Evolutionary conservation across 2,329 filamentous ascomycete species (phyloP), one percentile per base, ranked within the genome.

Genomic region (Talaromyces sp.): DNA sequence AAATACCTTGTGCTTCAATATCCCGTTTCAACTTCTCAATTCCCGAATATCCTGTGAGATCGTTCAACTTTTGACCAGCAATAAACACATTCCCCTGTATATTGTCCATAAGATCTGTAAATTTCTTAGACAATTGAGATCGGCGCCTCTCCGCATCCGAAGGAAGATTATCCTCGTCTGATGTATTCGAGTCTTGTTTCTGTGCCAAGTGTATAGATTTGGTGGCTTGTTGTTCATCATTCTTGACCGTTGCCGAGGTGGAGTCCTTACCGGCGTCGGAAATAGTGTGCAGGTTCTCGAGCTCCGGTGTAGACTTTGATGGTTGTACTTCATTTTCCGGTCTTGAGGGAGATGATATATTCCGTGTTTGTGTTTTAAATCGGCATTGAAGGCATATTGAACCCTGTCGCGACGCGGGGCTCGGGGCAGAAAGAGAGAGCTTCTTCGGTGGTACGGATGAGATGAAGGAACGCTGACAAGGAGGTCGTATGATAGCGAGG

Each of bases 21-120:
- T 90, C 87, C 10, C 82, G 80, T 75, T 97, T 96, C 70, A 99
- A 86, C 27, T 86, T 82, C 77, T 97, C 93, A 76, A 99, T 98
- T 50, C 90, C 88, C 1, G 91, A 90, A 82, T 98, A 99, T 69
- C 95, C 95, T 2, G 95, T 99, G 62, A 97, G 87, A 72, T 93
- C 92, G 78, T 97, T 99, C 78, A 99, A 86, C 66, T 91, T 90
- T 75, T 95, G 91, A 1, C 92, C 92, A 3, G 93, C 93, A 60
- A 90, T 86, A 69, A 97, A 90, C 54, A 96, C 85, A 71, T 94
- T 93, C 37, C 89, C 87, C 74, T 98, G 92, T 22, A 97, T 77
- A 68, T 91, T 89, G 80, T 99, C 95, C 91, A 98, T 96, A 75
- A 96, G 81, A 64, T 85, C 78, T 57, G 86, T 87, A 75, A 95